Evolutionary conservation across 257 asterid species (phyloP).

Genomic region (Nicotiana obtusifolia): DNA sequence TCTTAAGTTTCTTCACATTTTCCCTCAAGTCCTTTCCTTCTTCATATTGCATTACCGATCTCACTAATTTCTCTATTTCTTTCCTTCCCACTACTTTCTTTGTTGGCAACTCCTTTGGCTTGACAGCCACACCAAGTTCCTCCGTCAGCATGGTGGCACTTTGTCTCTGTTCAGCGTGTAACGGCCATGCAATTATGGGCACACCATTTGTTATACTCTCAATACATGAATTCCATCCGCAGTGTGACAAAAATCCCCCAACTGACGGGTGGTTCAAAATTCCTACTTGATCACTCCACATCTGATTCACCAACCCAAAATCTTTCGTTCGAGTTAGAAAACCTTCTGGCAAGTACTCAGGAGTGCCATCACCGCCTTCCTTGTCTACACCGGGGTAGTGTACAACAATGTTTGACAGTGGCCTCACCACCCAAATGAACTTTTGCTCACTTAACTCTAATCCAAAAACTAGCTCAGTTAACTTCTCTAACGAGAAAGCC

Average conservation of each 20-base stretch:
- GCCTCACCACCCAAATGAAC: conserved; percentile 63
- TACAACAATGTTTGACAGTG: conserved; percentile 20
- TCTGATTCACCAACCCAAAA: conserved; percentile 24
- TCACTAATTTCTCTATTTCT: conserved; percentile 44
- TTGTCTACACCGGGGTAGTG: conserved; percentile 20
- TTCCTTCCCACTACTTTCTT: conserved; percentile 42
- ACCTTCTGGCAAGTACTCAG: conserved; percentile 41
- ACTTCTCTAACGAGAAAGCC: conserved; percentile 33
- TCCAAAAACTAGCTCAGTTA: conserved; percentile 53
- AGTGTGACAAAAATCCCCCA: conserved; percentile 63
- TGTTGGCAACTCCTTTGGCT: conserved; percentile 36
- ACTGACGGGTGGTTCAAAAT: conserved; percentile 40
- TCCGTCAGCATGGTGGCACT: conserved; percentile 51
- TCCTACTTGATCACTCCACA: conserved; percentile 46
- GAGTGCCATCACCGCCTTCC: conserved; percentile 5
- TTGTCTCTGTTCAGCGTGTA: conserved; percentile 51
- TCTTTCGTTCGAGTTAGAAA: conserved; percentile 26
- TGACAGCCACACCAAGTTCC: conserved; percentile 50
- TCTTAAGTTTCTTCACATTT: conserved; percentile 26
- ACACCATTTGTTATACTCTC: conserved; percentile 48
- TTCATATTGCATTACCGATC: conserved; percentile 29
- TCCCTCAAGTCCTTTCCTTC: conserved; percentile 32
- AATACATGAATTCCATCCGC: conserved; percentile 64
- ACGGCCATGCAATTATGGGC: conserved; percentile 72
- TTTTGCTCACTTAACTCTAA: conserved; percentile 50